Base-by-base conservation (phyloP, 2,329 filamentous ascomycete genomes). In the Arthrobotrys musiformis region DNA sequence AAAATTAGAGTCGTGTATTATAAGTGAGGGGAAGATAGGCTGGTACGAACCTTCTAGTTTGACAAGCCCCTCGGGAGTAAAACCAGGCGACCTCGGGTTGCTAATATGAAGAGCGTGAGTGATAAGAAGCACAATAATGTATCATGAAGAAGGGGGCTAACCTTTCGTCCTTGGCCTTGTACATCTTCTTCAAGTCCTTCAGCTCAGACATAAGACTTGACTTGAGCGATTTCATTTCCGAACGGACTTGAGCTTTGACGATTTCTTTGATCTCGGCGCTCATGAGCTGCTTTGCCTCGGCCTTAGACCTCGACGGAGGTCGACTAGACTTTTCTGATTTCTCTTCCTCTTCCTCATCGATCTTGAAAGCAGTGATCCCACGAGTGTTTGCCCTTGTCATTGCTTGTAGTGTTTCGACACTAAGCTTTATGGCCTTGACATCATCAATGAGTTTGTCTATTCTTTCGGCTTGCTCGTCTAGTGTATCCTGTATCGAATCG, bases 221-320 rank as follows among this genome's bases (percentile, higher is more conserved):
- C 33, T 77, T 77, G 40, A 77, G 66, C 7, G 73, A 48, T 52
- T 77, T 77, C 73, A 77, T 70, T 40, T 77, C 73, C 35, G 73
- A 77, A 33, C 73, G 73, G 73, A 77, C 73, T 22, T 77, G 73
- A 33, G 73, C 73, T 61, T 77, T 77, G 30, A 77, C 73, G 52
- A 77, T 77, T 22, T 77, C 73, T 19, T 77, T 77, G 19, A 77
- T 77, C 35, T 77, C 73, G 19, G 73, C 64, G 44, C 66, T 66
- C 19, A 70, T 40, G 50, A 70, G 33, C 48, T 46, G 60, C 60
- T 70, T 70, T 26, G 24, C 50, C 54, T 70, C 66, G n/a, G n/a
- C n/a, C 22, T 48, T 42, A 26, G 26, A 44, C 35, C 33, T 68
- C 2, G 48, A 56, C 28, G 54, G 54, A 7, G 54, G 54, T 24